Evolutionary conservation across 2,329 filamentous ascomycete species (phyloP).

Genomic region (Diaporthe australafricana): DNA sequence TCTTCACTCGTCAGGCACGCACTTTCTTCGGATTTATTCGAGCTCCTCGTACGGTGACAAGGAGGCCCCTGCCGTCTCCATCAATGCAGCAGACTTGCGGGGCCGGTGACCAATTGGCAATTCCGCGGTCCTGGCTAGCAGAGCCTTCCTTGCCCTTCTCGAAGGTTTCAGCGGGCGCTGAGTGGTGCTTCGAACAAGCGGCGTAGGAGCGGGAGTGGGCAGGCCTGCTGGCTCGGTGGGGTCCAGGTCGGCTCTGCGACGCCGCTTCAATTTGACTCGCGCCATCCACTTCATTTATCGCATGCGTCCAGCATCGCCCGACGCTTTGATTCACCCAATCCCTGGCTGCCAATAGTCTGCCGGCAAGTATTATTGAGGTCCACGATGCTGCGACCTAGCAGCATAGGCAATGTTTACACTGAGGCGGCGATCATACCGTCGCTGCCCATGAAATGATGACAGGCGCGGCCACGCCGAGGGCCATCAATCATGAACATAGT

Average conservation of each 20-base stretch:
- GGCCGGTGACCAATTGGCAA: constrained; percentile 36
- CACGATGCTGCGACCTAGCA: constrained; percentile 33
- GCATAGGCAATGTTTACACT: constrained; percentile 22
- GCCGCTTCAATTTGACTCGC: constrained; percentile 34
- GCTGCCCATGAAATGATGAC: constrained; percentile 24
- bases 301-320: constrained; percentile 33
- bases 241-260: constrained; percentile 34
- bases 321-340: constrained; percentile 37
- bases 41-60: constrained; percentile 13
- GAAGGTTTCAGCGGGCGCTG: constrained; percentile 38
- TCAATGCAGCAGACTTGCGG: constrained; percentile 21
- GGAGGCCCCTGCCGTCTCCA: constrained; percentile 6
- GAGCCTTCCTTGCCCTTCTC: constrained; percentile 36
- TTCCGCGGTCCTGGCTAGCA: constrained; percentile 37
- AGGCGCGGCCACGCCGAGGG: constrained; percentile 34
- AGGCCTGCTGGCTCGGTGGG: constrained; percentile 31
- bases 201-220: constrained; percentile 28
- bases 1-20: constrained; percentile 7
- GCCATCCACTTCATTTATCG: constrained; percentile 35
- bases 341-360: constrained; percentile 32
- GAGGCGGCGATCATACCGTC: constrained; percentile 32
- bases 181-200: constrained; percentile 33
- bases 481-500: not conserved
- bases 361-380: constrained; percentile 28
- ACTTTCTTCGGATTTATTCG: constrained; percentile 13